Evolutionary conservation across 164 flowering plant genomes (phyloP), one percentile per base, ranked within the genome.

Genomic region (Macadamia integrifolia): DNA sequence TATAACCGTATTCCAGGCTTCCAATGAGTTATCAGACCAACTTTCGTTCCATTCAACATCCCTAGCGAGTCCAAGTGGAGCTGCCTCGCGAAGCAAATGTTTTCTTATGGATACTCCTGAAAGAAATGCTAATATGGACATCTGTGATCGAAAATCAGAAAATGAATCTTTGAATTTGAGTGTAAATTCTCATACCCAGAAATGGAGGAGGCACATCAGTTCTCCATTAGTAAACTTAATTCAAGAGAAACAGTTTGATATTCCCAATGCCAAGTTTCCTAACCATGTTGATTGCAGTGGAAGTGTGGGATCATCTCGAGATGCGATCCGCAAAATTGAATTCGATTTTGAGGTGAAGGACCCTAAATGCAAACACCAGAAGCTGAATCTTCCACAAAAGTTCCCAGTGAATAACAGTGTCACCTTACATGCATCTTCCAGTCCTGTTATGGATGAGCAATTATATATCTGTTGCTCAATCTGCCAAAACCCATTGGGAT

Each of bases 401-500:
- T 46, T 58, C 44, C 46, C 52, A 46, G 6, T 11, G 40, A 53
- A 77, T 60, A 66, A 49, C 50, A 61, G 18, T 65, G 61, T 5
- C 60, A 44, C 62, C 10, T 70, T 68, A n/a, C 53, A 29, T 60
- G 18, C 48, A 42, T 74, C 80, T 65, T 74, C 80, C 52, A 43
- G 23, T 73, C 71, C 66, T 74, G 66, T 48, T 43, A 72, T 67
- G 78, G 78, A 82, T 59, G 72, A 81, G 80, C 80, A 72, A 60
- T 60, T 88, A 40, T 77, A 75, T 53, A 72, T 93, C 30, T 81
- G 75, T 78, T 93, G 98, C 72, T 76, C 80, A n/a, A 64, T 76
- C 64, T 93, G 98, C 82, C 76, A 59, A 74, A 85, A 67, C 70
- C 84, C 88, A 66, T 70, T 93, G 69, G 97, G 97, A 30, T 83